Evolutionary conservation across 1,284 basidiomycete genomes (phyloP), one percentile per base, ranked within the genome.

Genomic region (Cerioporus squamosus): DNA sequence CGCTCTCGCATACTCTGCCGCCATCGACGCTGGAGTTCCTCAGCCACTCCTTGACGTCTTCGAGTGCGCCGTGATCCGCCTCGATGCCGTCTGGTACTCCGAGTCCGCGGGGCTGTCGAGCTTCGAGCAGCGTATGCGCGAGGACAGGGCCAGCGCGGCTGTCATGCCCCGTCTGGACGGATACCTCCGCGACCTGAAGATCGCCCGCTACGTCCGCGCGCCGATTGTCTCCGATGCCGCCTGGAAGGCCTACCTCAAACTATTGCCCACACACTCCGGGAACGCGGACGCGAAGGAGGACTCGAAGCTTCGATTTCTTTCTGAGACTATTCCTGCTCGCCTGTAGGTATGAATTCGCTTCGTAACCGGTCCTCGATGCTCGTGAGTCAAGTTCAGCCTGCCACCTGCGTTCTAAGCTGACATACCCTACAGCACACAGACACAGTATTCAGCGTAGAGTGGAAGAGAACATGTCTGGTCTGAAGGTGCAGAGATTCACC

Each of bases 51-150:
- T 85, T n/a, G 80, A 84, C 55, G 66, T 84, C 10, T 85, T 82
- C 63, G 81, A 82, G 66, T 79, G 74, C 55, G 75, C 76, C 5
- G 76, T 79, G 44, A 77, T 84, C 49, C 75, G 77, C 31, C 75
- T 75, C 59, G 82, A 85, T 59, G 72, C 79, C 33, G 80, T 79
- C 9, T 84, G 83, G 83, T 84, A 82, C 62, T 74, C 77, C 24
- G 83, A 84, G 64, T 67, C 77, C 55, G 78, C 66, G 9, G 74
- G 76, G 1, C 56, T 83, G 39, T 72, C 74, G 9, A 75, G 81
- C 22, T 69, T 75, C 58, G 66, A 70, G 17, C 81, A 83, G 62
- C 75, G 78, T 9, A 42, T 14, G 12, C 77, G 75, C 39, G 79
- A 83, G 65, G 79, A 81, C 59, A 62, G 66, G 15, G 81, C 79